Evolutionary conservation across 2,329 filamentous ascomycete genomes (phyloP), one percentile per base, ranked within the genome.

Genomic region (Claviceps humidiphila): DNA sequence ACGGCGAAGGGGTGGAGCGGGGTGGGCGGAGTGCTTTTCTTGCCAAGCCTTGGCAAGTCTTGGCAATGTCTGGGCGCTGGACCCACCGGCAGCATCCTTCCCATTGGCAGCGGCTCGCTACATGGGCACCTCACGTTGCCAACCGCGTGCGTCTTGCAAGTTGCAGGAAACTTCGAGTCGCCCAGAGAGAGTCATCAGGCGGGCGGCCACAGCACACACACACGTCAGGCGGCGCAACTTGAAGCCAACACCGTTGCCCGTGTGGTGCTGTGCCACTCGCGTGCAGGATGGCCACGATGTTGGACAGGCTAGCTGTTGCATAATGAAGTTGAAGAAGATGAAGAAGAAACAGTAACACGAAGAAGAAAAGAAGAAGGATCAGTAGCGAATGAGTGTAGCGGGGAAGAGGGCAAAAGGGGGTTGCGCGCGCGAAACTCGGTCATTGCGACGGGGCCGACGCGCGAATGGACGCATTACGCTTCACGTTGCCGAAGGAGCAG

Each of bases 1-100:
- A 64, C 60, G 24, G 49, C 26, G n/a, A 47, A 47, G 45, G 44
- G 8, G 24, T 40, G 38, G 38, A 11, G 40, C n/a, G 16, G 40
- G 16, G 51, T 52, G 59, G 58, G 66, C 59, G 60, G 61, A 63
- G 59, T 59, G 56, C 50, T 57, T 52, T 43, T 41, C 5, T 22
- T 63, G 65, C 66, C 66, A 68, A 68, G 65, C 53, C 26, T 53
- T 53, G 65, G 64, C 66, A 68, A 67, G 65, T 0, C 66, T 69
- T 69, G 67, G 67, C 67, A 59, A 37, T 50, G 54, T 53, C 66
- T 70, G 63, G 67, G 67, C 66, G 61, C 58, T 59, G 60, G 61
- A 61, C 60, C 61, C 63, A 64, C 64, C 55, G 54, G 52, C 55
- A 50, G 44, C 47, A 48, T 60, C 54, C 53, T n/a, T 51, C 14